Conservation (phyloP, 2,329 filamentous ascomycete species). For the Monosporascus sp. region DNA sequence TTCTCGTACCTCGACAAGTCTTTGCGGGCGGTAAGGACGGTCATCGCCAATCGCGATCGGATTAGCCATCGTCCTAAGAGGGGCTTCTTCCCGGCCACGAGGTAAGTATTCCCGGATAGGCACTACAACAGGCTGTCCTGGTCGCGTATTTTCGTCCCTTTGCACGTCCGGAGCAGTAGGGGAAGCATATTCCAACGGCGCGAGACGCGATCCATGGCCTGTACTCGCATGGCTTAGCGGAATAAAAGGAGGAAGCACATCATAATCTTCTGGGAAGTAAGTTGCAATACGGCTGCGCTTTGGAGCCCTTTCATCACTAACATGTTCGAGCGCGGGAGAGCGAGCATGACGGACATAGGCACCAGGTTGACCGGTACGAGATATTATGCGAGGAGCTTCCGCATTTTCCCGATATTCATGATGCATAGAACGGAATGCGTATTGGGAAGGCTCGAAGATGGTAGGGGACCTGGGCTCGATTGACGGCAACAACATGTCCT, state of each 20-base stretch:
- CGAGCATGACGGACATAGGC: constrained; percentile 10
- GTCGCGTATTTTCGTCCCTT: background rate
- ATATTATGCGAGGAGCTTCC: constrained; percentile 16
- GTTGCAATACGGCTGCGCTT: constrained; percentile 19
- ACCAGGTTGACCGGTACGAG: constrained; percentile 14
- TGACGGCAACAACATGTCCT: constrained; percentile 28
- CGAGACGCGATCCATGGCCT: constrained; percentile 11
- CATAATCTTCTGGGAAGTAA: constrained; percentile 15
- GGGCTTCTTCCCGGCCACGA: background rate
- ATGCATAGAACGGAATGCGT: constrained; percentile 9
- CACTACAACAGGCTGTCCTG: background rate
- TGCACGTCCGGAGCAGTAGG: constrained; percentile 2
- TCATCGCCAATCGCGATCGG: constrained; percentile 18
- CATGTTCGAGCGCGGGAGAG: constrained; percentile 12
- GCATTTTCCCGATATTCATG: constrained; percentile 14
- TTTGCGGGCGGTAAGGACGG: constrained; percentile 12
- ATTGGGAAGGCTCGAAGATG: constrained; percentile 6
- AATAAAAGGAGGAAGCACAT: constrained; percentile 12
- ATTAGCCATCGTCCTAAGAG: constrained; percentile 17
- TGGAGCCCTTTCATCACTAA: constrained; percentile 15
- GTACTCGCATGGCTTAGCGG: constrained; percentile 13
- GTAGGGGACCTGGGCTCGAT: constrained; percentile 27
- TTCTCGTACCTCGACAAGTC: constrained; percentile 18
- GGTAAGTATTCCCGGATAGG: constrained; percentile 7
- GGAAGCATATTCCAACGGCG: constrained; percentile 12